Evolutionary conservation across 2,329 filamentous ascomycete species (phyloP).

Genomic region (Meredithiella fracta): DNA sequence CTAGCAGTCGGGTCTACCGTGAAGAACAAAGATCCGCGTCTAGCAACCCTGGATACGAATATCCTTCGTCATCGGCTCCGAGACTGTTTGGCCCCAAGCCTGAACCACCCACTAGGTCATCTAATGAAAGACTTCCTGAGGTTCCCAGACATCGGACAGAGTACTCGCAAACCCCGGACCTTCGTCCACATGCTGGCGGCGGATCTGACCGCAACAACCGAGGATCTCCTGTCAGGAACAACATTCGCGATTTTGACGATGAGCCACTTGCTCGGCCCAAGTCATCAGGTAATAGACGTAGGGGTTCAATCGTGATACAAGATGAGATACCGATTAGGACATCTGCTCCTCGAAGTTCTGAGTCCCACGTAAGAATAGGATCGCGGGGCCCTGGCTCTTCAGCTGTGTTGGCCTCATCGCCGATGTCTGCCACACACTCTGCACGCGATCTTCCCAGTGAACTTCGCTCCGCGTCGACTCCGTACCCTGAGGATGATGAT

Average conservation of each 20-base stretch:
- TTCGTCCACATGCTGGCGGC: background rate
- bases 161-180: conserved; percentile 4
- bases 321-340: conserved; percentile 12
- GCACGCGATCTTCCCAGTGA: conserved; percentile 2
- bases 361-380: conserved; percentile 5
- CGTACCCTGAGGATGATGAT: conserved; percentile 26
- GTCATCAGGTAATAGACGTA: conserved; percentile 8
- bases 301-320: conserved; percentile 4
- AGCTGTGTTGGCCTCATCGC: conserved; percentile 10
- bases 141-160: conserved; percentile 7
- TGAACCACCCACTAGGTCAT: conserved; percentile 2
- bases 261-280: conserved; percentile 5
- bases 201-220: background rate
- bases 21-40: conserved; percentile 10
- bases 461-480: conserved; percentile 12
- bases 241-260: conserved; percentile 3
- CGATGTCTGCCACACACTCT: conserved; percentile 8
- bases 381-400: conserved; percentile 6
- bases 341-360: conserved; percentile 5
- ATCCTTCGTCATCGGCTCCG: conserved; percentile 2
- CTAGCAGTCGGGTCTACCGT: conserved; percentile 2
- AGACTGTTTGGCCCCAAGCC: conserved; percentile 14
- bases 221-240: conserved; percentile 6
- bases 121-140: conserved; percentile 4
- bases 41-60: conserved; percentile 10